These are phyloP conservation scores for Candida gorgasii DNA, from an alignment of 805 yeast species.

Conservation along the genomic window DNA sequence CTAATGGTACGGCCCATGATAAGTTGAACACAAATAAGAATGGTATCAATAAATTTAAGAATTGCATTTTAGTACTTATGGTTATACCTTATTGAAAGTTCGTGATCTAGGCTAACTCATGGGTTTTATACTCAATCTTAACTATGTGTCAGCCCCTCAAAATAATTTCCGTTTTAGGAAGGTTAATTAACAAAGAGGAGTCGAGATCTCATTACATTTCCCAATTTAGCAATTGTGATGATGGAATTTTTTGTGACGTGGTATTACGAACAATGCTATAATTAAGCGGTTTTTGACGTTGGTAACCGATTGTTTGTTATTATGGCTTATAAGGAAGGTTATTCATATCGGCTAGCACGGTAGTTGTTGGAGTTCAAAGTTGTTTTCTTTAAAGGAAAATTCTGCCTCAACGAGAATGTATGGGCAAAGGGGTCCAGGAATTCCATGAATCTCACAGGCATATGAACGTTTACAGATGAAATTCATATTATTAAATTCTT, in stretches of 20 bases:
- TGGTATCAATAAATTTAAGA: slow-evolving; percentile 8
- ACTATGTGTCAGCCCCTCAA: neutral
- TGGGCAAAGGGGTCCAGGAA: too few relatives aligned
- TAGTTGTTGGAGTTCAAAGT: too few relatives aligned
- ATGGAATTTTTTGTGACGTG: too few relatives aligned
- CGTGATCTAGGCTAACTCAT: neutral
- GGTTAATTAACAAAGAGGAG: slow-evolving; percentile 1
- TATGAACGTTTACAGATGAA: too few relatives aligned
- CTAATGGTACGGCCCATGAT: slow-evolving; percentile 6
- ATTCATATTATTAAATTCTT: too few relatives aligned
- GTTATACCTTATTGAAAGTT: neutral
- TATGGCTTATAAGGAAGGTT: neutral
- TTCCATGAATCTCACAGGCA: too few relatives aligned
- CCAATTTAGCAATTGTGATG: neutral
- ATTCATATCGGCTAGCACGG: neutral
- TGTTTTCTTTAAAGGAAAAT: too few relatives aligned
- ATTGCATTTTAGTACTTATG: slow-evolving; percentile 3
- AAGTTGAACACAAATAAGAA: slow-evolving; percentile 8
- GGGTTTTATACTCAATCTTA: neutral
- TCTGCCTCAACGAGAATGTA: too few relatives aligned
- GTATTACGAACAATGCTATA: neutral
- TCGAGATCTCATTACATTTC: slow-evolving; percentile 4
- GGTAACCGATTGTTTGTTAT: neutral
- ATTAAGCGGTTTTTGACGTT: neutral
- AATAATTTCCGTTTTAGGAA: slow-evolving; percentile 9